Evolutionary conservation across 805 yeast genomes (phyloP), one percentile per base, ranked within the genome.

Genomic region (Nakazawaea wickerhamii): DNA sequence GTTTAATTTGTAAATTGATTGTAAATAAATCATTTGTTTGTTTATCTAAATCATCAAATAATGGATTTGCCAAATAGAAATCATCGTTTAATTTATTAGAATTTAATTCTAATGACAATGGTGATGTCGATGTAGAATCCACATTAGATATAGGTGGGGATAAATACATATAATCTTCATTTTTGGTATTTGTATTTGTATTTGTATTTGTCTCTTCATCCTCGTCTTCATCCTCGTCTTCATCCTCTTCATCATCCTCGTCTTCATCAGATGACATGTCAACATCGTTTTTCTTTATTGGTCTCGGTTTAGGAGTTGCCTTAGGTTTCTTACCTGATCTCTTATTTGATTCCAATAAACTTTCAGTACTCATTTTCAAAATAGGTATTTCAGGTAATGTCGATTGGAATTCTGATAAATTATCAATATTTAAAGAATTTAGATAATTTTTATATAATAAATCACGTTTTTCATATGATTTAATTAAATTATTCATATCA

Each of bases 401-500:
- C 44, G 23, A n/a, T n/a, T n/a, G n/a, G n/a, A n/a, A n/a, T n/a
- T n/a, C n/a, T n/a, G n/a, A n/a, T n/a, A n/a, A n/a, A n/a, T n/a
- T n/a, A n/a, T n/a, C n/a, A n/a, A n/a, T n/a, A n/a, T n/a, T n/a
- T n/a, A n/a, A n/a, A n/a, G n/a, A n/a, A 2, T 41, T 38, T 41
- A 55, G 55, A 25, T 48, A 41, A 17, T 34, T 19, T 4, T 38
- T 28, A 19, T 55, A 19, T 7, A 40, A 43, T 3, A 30, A 20
- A 34, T 57, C 50, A 30, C 51, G 50, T 4, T 35, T 17, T 26
- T 50, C 45, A 30, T 47, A 52, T 7, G 36, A 31, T 2, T 36
- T 14, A 4, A 54, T 30, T 18, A 50, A 41, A 21, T 36, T 23
- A 48, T 71, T 78, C 51, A 77, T 61, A 26, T 61, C 57, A 32